Evolutionary conservation across 306 rosid species (phyloP), one percentile per base, ranked within the genome.

Genomic region (Inga leiocalycina): DNA sequence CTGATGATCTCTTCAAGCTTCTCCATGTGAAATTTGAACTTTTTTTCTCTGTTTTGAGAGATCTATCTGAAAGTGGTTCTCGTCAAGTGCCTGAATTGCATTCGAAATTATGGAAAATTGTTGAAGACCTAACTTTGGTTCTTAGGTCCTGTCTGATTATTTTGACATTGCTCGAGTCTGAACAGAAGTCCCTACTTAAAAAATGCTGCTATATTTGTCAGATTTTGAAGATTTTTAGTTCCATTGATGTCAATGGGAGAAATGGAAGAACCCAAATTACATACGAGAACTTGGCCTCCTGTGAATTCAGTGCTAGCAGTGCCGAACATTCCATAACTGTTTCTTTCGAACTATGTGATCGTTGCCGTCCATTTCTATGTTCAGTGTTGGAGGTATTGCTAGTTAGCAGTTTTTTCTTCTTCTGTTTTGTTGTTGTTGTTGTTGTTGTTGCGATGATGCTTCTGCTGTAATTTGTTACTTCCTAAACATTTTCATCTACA

Each of bases 381-480:
- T 71, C 92, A 4, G 76, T 92, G 71, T 92, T 93, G 5, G 98
- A 92, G 98, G 98, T 93, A 88, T 45, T 27, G 14, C 56, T 57
- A 8, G 27, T 2, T 30, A 34, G 24, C 46, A 6, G 6, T 44
- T 11, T 8, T 0, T 49, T 15, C 19, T 13, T 54, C 24, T 19
- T 20, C 3, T 6, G 4, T 20, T 56, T 56, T 4, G 5, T 45
- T 8, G 30, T 32, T 8, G 34, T 27, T 27, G 34, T 27, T 27
- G 8, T 51, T 45, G 27, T n/a, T 64, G 37, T 48, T 54, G 34
- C 27, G 43, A 48, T n/a, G 3, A 49, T 79, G 20, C 48, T 17
- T 76, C 35, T 37, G 44, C 24, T 74, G 10, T 64, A 15, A 2
- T 57, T 43, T 48, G 35, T 48, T 6, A 15, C 35, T 80, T 19